Evolutionary conservation across 139 green algal genomes (phyloP).

Genomic region (Raphidocelis subcapitata): DNA sequence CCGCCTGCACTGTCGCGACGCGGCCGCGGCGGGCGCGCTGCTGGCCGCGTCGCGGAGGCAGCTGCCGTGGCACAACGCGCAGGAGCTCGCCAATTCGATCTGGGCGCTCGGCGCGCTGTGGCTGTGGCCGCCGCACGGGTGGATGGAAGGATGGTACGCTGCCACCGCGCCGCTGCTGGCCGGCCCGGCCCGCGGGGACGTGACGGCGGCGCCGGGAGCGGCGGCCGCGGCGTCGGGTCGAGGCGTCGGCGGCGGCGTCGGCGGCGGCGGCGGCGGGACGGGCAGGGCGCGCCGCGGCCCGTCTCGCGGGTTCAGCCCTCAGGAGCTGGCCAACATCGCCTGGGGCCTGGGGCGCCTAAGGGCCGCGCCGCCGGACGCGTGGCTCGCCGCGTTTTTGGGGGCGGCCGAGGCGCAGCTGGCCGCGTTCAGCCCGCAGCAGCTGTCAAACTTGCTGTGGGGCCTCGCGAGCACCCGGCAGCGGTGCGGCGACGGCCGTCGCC

Average conservation of each 20-base stretch:
- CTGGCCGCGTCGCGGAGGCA: slow-evolving; percentile 6
- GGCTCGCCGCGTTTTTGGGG: slow-evolving; percentile 10
- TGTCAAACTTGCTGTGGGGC: slow-evolving; percentile 20
- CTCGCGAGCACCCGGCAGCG: neutral
- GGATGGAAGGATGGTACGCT: slow-evolving; percentile 3
- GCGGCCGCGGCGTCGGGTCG: neutral
- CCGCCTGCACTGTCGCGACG: slow-evolving; percentile 16
- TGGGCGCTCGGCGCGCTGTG: slow-evolving; percentile 21
- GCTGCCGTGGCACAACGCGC: slow-evolving; percentile 10
- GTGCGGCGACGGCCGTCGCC: too few species aligned
- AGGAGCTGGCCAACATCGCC: slow-evolving; percentile 20
- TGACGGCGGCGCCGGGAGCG: neutral
- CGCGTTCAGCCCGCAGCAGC: slow-evolving; percentile 19
- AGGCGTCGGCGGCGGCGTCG: slow-evolving; percentile 2
- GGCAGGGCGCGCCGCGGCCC: neutral
- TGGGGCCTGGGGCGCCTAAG: slow-evolving; percentile 21
- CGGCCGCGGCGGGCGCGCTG: neutral
- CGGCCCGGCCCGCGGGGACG: neutral
- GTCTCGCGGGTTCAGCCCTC: neutral
- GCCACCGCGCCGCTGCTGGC: neutral
- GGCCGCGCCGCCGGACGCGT: neutral
- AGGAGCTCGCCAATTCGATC: slow-evolving; percentile 23
- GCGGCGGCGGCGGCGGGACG: neutral
- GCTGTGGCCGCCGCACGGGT: slow-evolving; percentile 2
- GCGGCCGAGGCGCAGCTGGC: neutral